Base-by-base conservation (phyloP, 1,139 yeast genomes). In the Pichia sp. region DNA sequence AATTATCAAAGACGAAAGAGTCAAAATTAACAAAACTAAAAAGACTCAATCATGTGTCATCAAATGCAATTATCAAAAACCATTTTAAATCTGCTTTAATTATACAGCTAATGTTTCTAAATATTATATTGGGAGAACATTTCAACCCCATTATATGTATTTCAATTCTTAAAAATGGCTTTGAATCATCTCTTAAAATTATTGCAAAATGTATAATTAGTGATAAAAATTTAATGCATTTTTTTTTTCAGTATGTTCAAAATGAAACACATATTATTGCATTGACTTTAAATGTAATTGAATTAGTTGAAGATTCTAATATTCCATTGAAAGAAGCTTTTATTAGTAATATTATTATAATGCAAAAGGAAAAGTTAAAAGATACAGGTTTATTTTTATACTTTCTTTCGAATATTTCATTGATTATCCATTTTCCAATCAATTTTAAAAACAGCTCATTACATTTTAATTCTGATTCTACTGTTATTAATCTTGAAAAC, bases 341-440 rank as follows among this genome's bases (percentile, higher is more conserved):
- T 0, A 47, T 56, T 2, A 49, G 58, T 10, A 41, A 42, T 6
- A 37, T 53, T 8, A 51, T 60, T 14, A 25, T 57, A 3, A 33
- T 39, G 6, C 33, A 39, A 13, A 57, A 56, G 28, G 45, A 46
- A 21, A 42, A 41, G 1, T 21, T 56, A 4, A 46, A 40, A 18
- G 63, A 59, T 35, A 54, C 55, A 14, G 61, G 62, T 0, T 35
- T 57, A 11, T 57, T 59, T 33, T 40, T 56, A 5, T 55, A 44
- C 31, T 54, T 57, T 28, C 45, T 57, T 3, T 56, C 61, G 1
- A 48, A 51, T 4, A 38, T 57, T 1, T 49, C 60, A 5, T 46
- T 53, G n/a, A 35, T 45, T 9, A 42, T 54, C 7, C 51, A 51
- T 26, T 54, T 55, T 28, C 50, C 50, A 13, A 45, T 57, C 3